Conservation (phyloP, 169 alveolate species). For the Plasmodium inui region DNA sequence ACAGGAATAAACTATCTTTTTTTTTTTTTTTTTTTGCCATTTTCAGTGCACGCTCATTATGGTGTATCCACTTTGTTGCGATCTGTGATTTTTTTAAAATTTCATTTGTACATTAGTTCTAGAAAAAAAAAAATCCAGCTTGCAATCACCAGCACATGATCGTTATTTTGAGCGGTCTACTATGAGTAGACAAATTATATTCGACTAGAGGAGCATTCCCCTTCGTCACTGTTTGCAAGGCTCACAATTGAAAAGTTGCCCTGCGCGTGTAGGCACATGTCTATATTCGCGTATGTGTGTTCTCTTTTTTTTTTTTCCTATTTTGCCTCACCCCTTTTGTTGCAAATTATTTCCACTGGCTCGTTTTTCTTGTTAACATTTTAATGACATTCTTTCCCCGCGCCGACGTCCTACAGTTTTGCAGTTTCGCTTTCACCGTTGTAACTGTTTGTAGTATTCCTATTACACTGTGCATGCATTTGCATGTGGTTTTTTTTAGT, state of each 20-base stretch:
- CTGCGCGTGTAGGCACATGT: background rate
- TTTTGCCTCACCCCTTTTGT: conserved; percentile 1
- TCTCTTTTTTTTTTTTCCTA: conserved; percentile 25
- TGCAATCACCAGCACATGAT: background rate
- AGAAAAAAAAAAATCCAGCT: conserved; percentile 13
- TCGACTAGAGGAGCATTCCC: background rate
- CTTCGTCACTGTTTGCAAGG: background rate
- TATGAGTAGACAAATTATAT: conserved; percentile 11
- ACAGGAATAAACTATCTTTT: background rate
- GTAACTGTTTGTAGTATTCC: conserved; percentile 23
- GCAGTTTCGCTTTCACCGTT: conserved; percentile 17
- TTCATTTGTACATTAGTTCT: conserved; percentile 6
- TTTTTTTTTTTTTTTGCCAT: conserved; percentile 18
- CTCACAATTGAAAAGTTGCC: conserved; percentile 5
- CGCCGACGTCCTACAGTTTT: background rate
- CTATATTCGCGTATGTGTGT: background rate
- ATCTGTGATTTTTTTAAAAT: background rate
- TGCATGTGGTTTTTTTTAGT: background rate
- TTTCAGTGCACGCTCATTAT: conserved; percentile 20
- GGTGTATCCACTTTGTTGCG: background rate
- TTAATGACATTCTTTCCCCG: conserved; percentile 4
- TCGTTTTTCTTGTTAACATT: conserved; percentile 12
- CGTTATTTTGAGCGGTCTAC: background rate
- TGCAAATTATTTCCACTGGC: conserved; percentile 15
- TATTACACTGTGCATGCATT: background rate